Percentiles rank a stretch among this genome's conserved stretches.
phyloP scores from a whole-genome alignment of 768 basidiomycete species.

The Tricholoma sp. region DNA sequence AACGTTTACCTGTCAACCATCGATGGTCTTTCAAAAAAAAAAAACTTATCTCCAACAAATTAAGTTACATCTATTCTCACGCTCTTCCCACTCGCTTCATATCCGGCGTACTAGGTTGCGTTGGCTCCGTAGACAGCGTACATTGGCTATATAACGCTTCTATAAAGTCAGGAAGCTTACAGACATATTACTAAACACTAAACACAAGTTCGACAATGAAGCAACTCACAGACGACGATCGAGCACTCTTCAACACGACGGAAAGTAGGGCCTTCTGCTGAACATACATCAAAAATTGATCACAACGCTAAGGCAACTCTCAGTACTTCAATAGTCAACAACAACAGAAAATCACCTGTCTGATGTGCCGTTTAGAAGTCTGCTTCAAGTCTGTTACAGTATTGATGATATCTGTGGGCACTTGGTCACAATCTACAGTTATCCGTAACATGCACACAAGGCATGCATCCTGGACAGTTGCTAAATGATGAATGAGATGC shows the following conservation, averaged over 20 bases:
- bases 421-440: conserved; percentile 49
- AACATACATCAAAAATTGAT: conserved; percentile 54
- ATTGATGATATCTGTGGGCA: conserved; percentile 41
- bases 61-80: conserved; percentile 6
- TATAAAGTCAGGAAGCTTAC: conserved; percentile 70
- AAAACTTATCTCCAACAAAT: no score
- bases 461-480: conserved; percentile 67
- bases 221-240: conserved; percentile 50
- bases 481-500: conserved; percentile 31
- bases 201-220: conserved; percentile 1
- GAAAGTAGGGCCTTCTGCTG: conserved; percentile 39
- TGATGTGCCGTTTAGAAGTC: conserved; percentile 49
- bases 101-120: conserved; percentile 32
- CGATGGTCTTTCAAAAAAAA: no score
- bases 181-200: conserved; percentile 1
- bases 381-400: conserved; percentile 40
- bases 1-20: no score
- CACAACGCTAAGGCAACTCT: conserved; percentile 49
- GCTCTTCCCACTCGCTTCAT: conserved; percentile 48
- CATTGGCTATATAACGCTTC: conserved; percentile 30
- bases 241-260: conserved; percentile 41
- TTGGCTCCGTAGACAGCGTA: conserved; percentile 8
- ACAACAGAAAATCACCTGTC: conserved; percentile 36
- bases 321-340: conserved; percentile 6
- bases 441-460: conserved; percentile 69